Evolutionary conservation across 768 basidiomycete genomes (phyloP).

Genomic region (Lentinula boryana): DNA sequence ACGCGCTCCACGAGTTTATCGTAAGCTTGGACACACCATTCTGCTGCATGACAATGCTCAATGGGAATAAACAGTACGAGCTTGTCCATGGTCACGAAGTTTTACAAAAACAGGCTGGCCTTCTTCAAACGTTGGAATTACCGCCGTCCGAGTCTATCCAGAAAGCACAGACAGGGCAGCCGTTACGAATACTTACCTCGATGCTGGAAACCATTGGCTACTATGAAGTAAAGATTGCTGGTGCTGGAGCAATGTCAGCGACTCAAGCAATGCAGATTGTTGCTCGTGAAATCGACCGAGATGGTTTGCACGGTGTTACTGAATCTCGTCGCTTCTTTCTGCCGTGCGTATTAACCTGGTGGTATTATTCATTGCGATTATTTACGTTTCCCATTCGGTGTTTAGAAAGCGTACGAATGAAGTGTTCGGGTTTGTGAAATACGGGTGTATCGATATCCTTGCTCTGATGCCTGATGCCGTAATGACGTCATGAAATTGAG

Average conservation of each 20-base stretch:
- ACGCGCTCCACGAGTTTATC: constrained; percentile 52
- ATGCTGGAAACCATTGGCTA: constrained; percentile 40
- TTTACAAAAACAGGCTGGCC: constrained; percentile 39
- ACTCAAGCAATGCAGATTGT: constrained; percentile 51
- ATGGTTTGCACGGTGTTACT: constrained; percentile 45
- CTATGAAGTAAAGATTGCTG: constrained; percentile 48
- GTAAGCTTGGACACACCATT: constrained; percentile 31
- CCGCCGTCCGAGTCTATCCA: constrained; percentile 19
- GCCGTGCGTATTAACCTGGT: constrained; percentile 31
- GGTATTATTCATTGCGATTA: too few relatives aligned
- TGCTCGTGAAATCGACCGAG: constrained; percentile 53
- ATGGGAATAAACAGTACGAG: constrained; percentile 45
- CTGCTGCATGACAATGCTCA: not conserved
- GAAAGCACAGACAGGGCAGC: constrained; percentile 23
- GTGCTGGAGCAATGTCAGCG: constrained; percentile 39
- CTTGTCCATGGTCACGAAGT: constrained; percentile 49
- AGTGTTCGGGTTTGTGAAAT: constrained; percentile 47
- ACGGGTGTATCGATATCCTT: constrained; percentile 50
- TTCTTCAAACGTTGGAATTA: constrained; percentile 36
- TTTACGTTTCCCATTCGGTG: constrained; percentile 13
- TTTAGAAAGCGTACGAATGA: constrained; percentile 39
- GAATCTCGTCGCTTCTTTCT: constrained; percentile 26
- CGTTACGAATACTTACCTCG: constrained; percentile 32
- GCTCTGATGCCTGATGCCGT: constrained; percentile 34
- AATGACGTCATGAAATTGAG: not conserved